Conservation (phyloP, 208 protist genomes). For the Crithidia mellificae region DNA sequence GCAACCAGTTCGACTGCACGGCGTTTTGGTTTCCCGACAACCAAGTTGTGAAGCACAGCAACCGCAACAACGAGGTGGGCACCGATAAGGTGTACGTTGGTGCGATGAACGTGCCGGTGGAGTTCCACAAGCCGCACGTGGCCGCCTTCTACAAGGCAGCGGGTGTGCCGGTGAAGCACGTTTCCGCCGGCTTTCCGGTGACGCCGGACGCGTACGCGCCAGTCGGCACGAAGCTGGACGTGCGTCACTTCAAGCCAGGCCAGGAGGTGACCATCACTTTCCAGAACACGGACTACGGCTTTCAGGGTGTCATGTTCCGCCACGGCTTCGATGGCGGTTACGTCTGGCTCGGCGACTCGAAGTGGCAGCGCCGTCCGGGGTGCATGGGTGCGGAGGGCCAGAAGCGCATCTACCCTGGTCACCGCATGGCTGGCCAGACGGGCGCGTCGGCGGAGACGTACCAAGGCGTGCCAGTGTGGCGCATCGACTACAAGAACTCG, state of each 20-base stretch:
- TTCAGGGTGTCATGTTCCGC: constrained; percentile 91
- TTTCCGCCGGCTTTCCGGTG: constrained; percentile 80
- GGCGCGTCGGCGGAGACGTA: constrained; percentile 89
- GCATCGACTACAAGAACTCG: constrained; percentile 94
- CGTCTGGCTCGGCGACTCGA: constrained; percentile 92
- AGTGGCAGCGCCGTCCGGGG: constrained; percentile 91
- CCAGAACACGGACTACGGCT: constrained; percentile 94
- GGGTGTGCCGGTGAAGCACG: constrained; percentile 91
- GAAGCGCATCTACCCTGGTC: constrained; percentile 91
- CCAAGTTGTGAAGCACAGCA: constrained; percentile 87
- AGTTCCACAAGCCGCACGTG: constrained; percentile 93
- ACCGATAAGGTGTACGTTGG: constrained; percentile 89
- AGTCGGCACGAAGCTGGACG: constrained; percentile 92
- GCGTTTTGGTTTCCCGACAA: constrained; percentile 94
- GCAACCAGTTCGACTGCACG: constrained; percentile 92
- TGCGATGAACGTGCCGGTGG: constrained; percentile 90
- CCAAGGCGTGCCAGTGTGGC: constrained; percentile 88
- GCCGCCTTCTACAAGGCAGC: constrained; percentile 87
- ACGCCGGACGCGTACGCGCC: constrained; percentile 92
- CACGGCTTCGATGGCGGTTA: constrained; percentile 93
- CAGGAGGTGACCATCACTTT: constrained; percentile 92
- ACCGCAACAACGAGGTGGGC: constrained; percentile 72
- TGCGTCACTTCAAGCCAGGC: constrained; percentile 93
- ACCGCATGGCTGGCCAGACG: constrained; percentile 91
- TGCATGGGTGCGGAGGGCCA: constrained; percentile 90